Percentiles rank a stretch among this genome's conserved stretches.
These are phyloP conservation scores for Paraglomus brasilianum DNA, from an alignment of 192 early-diverging fungal species.

Conservation along the genomic window DNA sequence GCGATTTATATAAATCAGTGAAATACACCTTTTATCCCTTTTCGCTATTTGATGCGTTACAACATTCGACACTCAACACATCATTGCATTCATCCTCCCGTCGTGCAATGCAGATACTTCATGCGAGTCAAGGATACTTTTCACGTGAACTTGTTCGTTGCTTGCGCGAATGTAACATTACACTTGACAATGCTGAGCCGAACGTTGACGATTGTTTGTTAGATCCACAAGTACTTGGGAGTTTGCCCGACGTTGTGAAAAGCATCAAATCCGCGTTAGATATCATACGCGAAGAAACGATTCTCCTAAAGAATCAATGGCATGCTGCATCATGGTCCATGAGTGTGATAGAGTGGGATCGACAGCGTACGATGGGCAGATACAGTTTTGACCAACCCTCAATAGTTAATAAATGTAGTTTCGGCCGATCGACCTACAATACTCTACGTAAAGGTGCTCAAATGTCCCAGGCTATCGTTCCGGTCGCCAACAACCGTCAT, in stretches of 20 bases:
- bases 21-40: constrained; percentile 26
- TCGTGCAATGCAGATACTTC: constrained; percentile 32
- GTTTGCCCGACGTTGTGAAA: constrained; percentile 14
- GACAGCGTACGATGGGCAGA: constrained; percentile 28
- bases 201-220: constrained; percentile 31
- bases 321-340: constrained; percentile 29
- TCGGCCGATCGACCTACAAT: background rate
- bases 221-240: constrained; percentile 19
- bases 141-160: constrained; percentile 15
- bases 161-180: background rate
- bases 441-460: background rate
- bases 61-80: constrained; percentile 30
- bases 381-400: constrained; percentile 27
- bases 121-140: constrained; percentile 17
- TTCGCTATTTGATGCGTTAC: constrained; percentile 26
- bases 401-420: constrained; percentile 13
- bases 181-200: constrained; percentile 19
- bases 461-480: background rate
- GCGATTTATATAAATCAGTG: background rate
- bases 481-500: background rate
- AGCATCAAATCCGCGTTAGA: constrained; percentile 18
- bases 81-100: constrained; percentile 28
- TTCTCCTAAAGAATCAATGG: constrained; percentile 26
- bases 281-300: constrained; percentile 27
- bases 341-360: constrained; percentile 34